Evolutionary conservation across 2,329 filamentous ascomycete species (phyloP).

Genomic region (Cyanodermella asteris): DNA sequence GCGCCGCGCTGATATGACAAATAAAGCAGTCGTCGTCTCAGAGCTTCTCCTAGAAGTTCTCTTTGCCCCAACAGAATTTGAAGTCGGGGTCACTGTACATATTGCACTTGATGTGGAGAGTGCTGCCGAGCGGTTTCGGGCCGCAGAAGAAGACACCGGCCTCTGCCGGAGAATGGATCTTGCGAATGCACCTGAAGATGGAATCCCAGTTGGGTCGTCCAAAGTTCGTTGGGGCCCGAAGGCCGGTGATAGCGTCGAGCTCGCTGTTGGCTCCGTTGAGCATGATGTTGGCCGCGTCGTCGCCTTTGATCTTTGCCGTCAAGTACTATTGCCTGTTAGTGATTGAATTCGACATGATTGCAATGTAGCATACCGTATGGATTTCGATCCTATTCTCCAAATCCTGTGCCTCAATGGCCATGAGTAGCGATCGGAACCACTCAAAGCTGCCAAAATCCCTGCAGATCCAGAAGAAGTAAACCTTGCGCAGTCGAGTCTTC

Average conservation of each 20-base stretch:
- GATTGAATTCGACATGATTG: not conserved
- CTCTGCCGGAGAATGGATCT: conserved; percentile 51
- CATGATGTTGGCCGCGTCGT: conserved; percentile 80
- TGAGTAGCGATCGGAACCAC: conserved; percentile 67
- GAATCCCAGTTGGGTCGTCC: conserved; percentile 78
- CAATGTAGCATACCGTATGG: conserved; percentile 35
- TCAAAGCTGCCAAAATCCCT: conserved; percentile 73
- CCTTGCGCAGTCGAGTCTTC: conserved; percentile 59
- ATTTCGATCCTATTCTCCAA: conserved; percentile 70
- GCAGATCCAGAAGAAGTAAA: conserved; percentile 89
- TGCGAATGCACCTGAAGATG: conserved; percentile 66
- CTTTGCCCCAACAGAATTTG: conserved; percentile 23
- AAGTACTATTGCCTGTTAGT: conserved; percentile 33
- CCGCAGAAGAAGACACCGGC: conserved; percentile 72
- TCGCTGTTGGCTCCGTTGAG: conserved; percentile 74
- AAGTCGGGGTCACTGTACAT: conserved; percentile 68
- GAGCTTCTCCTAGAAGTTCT: too few relatives aligned
- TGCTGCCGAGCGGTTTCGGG: conserved; percentile 55
- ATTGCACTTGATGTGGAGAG: conserved; percentile 65
- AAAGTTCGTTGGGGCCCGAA: conserved; percentile 66
- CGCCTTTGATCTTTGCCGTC: conserved; percentile 66
- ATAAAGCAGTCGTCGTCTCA: too few relatives aligned
- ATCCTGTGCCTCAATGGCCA: conserved; percentile 73
- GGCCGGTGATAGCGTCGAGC: conserved; percentile 63
- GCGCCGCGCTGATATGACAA: too few relatives aligned